Evolutionary conservation across 495 filamentous ascomycete species (phyloP), one percentile per base, ranked within the genome.

Genomic region (Neurospora sp.): DNA sequence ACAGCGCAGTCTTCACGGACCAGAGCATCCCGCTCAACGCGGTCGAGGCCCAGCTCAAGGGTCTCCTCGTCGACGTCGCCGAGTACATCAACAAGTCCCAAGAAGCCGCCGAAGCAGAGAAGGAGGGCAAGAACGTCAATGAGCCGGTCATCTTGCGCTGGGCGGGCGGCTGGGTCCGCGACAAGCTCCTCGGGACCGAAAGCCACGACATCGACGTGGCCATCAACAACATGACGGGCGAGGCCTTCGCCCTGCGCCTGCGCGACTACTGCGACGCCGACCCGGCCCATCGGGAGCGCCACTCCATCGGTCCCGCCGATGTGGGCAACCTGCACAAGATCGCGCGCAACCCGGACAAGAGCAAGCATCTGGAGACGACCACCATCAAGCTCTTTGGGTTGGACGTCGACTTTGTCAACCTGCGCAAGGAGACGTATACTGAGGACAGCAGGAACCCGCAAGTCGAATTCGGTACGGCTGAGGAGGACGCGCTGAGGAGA

Each of bases 91-190:
- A 90, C 72, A 78, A 87, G n/a, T 69, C 69, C 14, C 41, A 68
- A 27, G 68, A 38, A 12, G 7, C 14, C 27, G 53, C 22, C 53
- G 53, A 65, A 65, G 22, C 14, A 65, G 53, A 65, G 27, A 65
- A 65, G 27, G 53, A 65, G 27, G 53, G 53, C 5, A 70, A 76
- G 22, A 40, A 35, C n/a, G 40, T 53, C 38, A 37, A 84, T 40
- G 85, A 87, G 69, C 85, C 86, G n/a, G 78, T 89, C 1, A 83
- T 90, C 4, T 85, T 99, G 20, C 92, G 96, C 14, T 98, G 95
- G 82, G 94, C 96, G 14, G 96, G 96, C 48, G 96, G 96, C n/a
- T 99, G 96, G 96, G 96, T 99, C 38, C 90, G 96, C 45, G 96
- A 99, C 85, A 98, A 97, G 85, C 87, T 99, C 9, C 86, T 99